These are phyloP conservation scores for Xylariaceae sp. DNA, from an alignment of 2,329 filamentous ascomycete genomes.

Conservation along the genomic window DNA sequence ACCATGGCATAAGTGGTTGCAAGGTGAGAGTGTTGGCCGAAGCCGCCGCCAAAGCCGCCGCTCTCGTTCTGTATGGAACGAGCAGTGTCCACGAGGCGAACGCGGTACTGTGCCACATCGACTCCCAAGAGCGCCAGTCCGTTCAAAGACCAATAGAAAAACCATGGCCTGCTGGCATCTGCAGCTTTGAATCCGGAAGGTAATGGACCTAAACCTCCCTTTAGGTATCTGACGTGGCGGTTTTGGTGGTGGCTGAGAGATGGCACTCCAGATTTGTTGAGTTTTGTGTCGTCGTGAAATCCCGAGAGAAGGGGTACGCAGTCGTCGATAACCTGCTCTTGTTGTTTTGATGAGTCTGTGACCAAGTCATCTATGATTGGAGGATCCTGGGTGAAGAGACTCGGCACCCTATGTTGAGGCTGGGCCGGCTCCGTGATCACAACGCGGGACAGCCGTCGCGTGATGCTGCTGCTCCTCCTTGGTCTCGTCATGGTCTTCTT, in stretches of 20 bases:
- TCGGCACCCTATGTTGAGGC: conserved; percentile 38
- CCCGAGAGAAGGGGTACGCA: conserved; percentile 66
- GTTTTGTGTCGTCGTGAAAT: conserved; percentile 43
- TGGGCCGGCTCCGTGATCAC: conserved; percentile 8
- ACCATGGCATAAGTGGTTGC: conserved; percentile 84
- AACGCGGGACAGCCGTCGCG: not conserved
- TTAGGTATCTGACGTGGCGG: conserved; percentile 60
- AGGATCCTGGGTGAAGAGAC: conserved; percentile 55
- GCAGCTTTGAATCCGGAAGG: conserved; percentile 67
- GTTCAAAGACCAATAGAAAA: conserved; percentile 86
- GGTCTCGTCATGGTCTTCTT: conserved; percentile 16
- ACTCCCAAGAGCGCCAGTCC: conserved; percentile 73
- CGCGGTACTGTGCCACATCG: conserved; percentile 64
- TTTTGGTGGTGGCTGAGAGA: conserved; percentile 56
- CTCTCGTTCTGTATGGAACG: conserved; percentile 73
- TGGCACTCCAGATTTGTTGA: conserved; percentile 72
- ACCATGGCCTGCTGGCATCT: conserved; percentile 89
- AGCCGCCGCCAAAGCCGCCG: conserved; percentile 91
- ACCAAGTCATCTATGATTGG: conserved; percentile 61
- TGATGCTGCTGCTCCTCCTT: not conserved
- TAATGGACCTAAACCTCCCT: conserved; percentile 55
- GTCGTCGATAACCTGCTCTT: conserved; percentile 64
- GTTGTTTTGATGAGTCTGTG: conserved; percentile 64
- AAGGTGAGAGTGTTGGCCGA: conserved; percentile 83
- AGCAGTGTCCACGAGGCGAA: conserved; percentile 70